Evolutionary conservation across 306 rosid species (phyloP), one percentile per base, ranked within the genome.

Genomic region (Fragaria nilgerrensis): DNA sequence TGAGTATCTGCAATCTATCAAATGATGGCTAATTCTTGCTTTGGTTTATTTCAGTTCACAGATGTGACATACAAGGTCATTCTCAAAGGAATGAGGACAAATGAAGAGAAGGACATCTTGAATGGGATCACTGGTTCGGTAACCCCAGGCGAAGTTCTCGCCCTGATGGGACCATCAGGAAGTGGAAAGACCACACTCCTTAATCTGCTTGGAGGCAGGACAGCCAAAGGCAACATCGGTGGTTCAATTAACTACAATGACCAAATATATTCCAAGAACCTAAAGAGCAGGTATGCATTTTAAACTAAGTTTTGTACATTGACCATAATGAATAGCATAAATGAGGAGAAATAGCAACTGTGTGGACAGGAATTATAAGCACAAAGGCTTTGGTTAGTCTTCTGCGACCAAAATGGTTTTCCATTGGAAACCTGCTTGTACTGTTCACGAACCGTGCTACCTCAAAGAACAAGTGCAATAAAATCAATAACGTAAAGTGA

Each of bases 111-210:
- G 84, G 90, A 91, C 52, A 91, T 96, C 50, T 69, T 96, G 85
- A 72, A 90, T 73, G 98, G 99, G 68, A 93, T 96, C 50, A 86
- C 87, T 4, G 99, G 99, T 70, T 84, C 77, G 9, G 97, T 96
- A 23, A 84, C 85, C 84, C 98, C 99, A 9, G 94, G 99, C 10
- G 99, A 96, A 80, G 98, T 96, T 77, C 81, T 96, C 78, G 99
- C 99, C 32, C 74, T 96, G 79, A 96, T 96, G 99, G 99, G 99
- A 47, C 99, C 99, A 69, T 96, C 98, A 4, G 98, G 99, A 77
- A 92, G 99, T 81, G 99, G 99, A 83, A 96, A 96, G 77, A 92
- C 99, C 34, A 87, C 90, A 13, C 96, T 96, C 20, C 80, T 96
- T 3, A 96, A 83, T 84, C 84, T 96, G 37, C 96, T 96, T 44